Evolutionary conservation across 495 filamentous ascomycete species (phyloP), one percentile per base, ranked within the genome.

Genomic region (Penicillium paradoxum): DNA sequence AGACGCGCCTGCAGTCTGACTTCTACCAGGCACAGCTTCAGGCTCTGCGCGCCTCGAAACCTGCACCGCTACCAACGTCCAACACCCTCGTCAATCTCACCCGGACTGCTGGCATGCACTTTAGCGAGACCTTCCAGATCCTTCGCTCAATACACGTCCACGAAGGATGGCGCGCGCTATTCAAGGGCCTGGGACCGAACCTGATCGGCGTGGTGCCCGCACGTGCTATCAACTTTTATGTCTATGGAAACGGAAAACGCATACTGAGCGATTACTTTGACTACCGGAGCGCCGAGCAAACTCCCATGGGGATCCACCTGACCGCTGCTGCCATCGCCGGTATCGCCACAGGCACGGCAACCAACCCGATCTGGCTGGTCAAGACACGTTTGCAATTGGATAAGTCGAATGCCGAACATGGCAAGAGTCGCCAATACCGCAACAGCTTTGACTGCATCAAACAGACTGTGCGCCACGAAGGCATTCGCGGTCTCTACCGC

Each of bases 1-100:
- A 93, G 70, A 95, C 91, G 4, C 81, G 90, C 7, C 78, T 96
- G 3, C 90, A 96, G 67, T 91, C 88, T 59, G 88, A 93, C 58
- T 95, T 91, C 66, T 96, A 96, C 73, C 88, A 92, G 60, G 71
- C 81, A 1, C 88, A 83, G 53, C 74, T 83, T 15, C 63, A 68
- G 38, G 64, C 75, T 9, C 58, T 66, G 2, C 75, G 80, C n/a
- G 56, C 73, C 15, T 64, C 71, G 14, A 57, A 63, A 18, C 56
- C 62, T n/a, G 72, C 74, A 6, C 77, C 76, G 18, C 70, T 73
- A 14, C 51, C 51, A 8, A 39, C 42, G 2, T 64, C 75, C 10
- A 73, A 72, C n/a, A 59, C 69, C 18, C 54, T 73, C 18, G 63
- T 81, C 18, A 67, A 76, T 15, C 56, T 81, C 30, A 55, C 70